Percentiles rank a stretch among this genome's conserved stretches.
Conservation (phyloP, 2,329 filamentous ascomycete genomes). For the Nigrospora sphaerica region DNA sequence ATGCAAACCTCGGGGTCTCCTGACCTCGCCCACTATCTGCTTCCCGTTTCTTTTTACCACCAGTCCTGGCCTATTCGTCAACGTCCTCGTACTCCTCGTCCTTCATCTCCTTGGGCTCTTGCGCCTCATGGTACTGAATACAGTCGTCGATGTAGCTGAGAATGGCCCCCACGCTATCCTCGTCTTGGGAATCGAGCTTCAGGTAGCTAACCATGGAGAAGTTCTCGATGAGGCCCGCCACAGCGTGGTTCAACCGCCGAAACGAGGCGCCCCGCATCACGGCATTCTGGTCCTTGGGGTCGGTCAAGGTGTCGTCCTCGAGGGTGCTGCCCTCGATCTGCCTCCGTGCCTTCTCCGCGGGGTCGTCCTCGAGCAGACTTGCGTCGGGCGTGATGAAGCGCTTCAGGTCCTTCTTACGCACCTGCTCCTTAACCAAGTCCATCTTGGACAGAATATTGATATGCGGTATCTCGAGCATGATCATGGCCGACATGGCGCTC, state of each 20-base stretch:
- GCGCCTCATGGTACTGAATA: slow-evolving; percentile 26
- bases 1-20: background rate
- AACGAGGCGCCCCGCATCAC: slow-evolving; percentile 80
- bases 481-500: slow-evolving; percentile 97
- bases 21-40: background rate
- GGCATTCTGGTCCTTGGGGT: slow-evolving; percentile 59
- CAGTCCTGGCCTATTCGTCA: background rate
- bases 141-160: slow-evolving; percentile 50
- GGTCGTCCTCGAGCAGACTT: slow-evolving; percentile 73
- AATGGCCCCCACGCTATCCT: slow-evolving; percentile 76
- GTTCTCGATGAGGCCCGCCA: slow-evolving; percentile 87
- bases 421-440: slow-evolving; percentile 88
- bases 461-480: slow-evolving; percentile 95
- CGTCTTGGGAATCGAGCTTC: slow-evolving; percentile 80
- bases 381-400: slow-evolving; percentile 84
- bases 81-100: slow-evolving; percentile 20
- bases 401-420: slow-evolving; percentile 82
- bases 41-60: no score
- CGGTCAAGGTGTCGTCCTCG: slow-evolving; percentile 43
- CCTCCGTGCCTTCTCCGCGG: slow-evolving; percentile 41
- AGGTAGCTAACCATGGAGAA: slow-evolving; percentile 98
- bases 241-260: slow-evolving; percentile 75
- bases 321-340: slow-evolving; percentile 28
- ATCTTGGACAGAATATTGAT: slow-evolving; percentile 97
- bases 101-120: slow-evolving; percentile 25